A percentile compares a stretch with the other conserved stretches of the same genome.
Evolutionary conservation across 2,329 filamentous ascomycete genomes (phyloP).

Genomic region (Coniella lustricola): DNA sequence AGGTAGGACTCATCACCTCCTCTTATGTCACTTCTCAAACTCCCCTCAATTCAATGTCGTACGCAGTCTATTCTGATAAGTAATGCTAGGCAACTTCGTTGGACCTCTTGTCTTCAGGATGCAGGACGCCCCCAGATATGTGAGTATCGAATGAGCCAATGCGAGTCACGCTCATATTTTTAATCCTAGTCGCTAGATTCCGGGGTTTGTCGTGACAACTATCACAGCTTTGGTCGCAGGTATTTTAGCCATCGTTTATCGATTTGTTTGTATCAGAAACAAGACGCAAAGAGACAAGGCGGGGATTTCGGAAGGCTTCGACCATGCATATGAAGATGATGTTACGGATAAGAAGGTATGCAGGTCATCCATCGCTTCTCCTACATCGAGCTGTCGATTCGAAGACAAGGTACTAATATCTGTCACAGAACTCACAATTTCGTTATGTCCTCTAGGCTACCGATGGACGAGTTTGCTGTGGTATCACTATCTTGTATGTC

Average conservation of each 20-base stretch:
- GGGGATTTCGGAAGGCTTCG: conserved; percentile 3
- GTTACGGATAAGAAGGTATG: conserved; percentile 9
- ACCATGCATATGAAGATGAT: conserved; percentile 7
- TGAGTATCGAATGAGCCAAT: background rate
- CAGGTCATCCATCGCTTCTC: no score
- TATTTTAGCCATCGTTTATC: conserved; percentile 34
- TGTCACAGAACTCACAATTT: conserved; percentile 4
- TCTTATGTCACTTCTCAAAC: no score
- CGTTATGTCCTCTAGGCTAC: conserved; percentile 3
- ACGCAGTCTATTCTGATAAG: background rate
- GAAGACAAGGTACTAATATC: background rate
- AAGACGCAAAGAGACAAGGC: conserved; percentile 1
- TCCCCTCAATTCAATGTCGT: no score
- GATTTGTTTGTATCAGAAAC: conserved; percentile 22
- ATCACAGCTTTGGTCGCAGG: conserved; percentile 25
- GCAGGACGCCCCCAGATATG: conserved; percentile 33
- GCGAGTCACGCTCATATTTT: background rate
- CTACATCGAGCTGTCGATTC: no score
- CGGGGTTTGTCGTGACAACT: conserved; percentile 33
- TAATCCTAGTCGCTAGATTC: no score
- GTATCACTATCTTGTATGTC: background rate
- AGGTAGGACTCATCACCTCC: no score
- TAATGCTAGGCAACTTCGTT: conserved; percentile 31
- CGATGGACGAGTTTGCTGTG: no score
- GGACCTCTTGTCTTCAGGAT: conserved; percentile 35